Base-by-base conservation (phyloP, 106 monocot genomes). In the Alisma plantagoaquatica region DNA sequence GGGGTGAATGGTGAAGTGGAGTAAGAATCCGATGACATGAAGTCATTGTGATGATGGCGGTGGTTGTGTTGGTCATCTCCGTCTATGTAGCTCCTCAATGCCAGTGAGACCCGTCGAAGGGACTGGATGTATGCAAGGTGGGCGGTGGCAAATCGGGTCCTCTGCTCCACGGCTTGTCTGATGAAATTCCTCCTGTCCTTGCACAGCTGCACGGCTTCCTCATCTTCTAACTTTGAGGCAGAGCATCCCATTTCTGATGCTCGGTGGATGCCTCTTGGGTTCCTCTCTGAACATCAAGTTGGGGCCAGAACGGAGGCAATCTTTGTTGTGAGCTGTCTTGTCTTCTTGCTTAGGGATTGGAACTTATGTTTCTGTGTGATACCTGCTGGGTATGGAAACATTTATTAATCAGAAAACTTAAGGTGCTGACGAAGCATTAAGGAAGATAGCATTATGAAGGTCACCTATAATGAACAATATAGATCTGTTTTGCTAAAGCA, bases 241-340 rank as follows among this genome's bases (percentile, higher is more conserved):
- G 84, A 77, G 53, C 96, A 96, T 69, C 96, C 98, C 98, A 98
- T 98, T 44, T 60, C 59, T 57, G 57, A n/a, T n/a, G 14, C 31
- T 38, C 35, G 14, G 9, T 38, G 35, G 14, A 7, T 38, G 31
- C n/a, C n/a, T n/a, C n/a, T n/a, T n/a, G n/a, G n/a, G n/a, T n/a
- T n/a, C n/a, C n/a, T n/a, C n/a, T n/a, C n/a, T n/a, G n/a, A n/a
- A n/a, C n/a, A n/a, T n/a, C n/a, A n/a, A n/a, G n/a, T n/a, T n/a
- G n/a, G n/a, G n/a, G n/a, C n/a, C n/a, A n/a, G n/a, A n/a, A n/a
- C n/a, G n/a, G n/a, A n/a, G n/a, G n/a, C n/a, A n/a, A n/a, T n/a
- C n/a, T 27, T 26, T 53, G 15, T n/a, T n/a, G n/a, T n/a, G n/a
- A n/a, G n/a, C n/a, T n/a, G n/a, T n/a, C n/a, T n/a, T n/a, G n/a